Evolutionary conservation across 169 alveolate genomes (phyloP).

Genomic region (Theileria equi): DNA sequence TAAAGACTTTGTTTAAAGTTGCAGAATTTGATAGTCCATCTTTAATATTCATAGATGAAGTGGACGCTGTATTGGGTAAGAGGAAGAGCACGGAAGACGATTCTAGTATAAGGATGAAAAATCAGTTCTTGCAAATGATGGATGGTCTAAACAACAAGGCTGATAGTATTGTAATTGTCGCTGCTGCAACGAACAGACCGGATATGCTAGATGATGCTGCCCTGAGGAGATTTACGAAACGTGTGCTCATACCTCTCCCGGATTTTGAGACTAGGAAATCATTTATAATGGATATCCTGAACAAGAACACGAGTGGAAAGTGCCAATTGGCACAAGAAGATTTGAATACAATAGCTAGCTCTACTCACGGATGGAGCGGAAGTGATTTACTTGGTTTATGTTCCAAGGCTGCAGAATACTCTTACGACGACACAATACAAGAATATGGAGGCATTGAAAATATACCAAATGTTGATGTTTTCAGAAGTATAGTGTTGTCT

Average conservation of each 20-base stretch:
- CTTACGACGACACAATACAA: slow-evolving; percentile 83
- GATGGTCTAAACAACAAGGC: slow-evolving; percentile 89
- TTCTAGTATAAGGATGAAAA: slow-evolving; percentile 87
- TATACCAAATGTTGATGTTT: slow-evolving; percentile 74
- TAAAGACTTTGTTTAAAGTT: slow-evolving; percentile 85
- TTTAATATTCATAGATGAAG: slow-evolving; percentile 91
- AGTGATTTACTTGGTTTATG: slow-evolving; percentile 81
- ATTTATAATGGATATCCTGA: slow-evolving; percentile 77
- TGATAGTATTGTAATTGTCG: slow-evolving; percentile 80
- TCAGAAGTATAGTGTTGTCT: slow-evolving; percentile 75
- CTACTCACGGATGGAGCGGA: slow-evolving; percentile 84
- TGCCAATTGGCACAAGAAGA: slow-evolving; percentile 75
- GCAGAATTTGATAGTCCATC: slow-evolving; percentile 89
- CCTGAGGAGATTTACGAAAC: slow-evolving; percentile 86
- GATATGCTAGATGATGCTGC: slow-evolving; percentile 94
- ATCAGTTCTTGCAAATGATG: slow-evolving; percentile 88
- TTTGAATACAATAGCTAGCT: slow-evolving; percentile 61
- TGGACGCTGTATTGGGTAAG: slow-evolving; percentile 88
- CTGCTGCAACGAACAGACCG: slow-evolving; percentile 94
- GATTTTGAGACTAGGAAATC: slow-evolving; percentile 82
- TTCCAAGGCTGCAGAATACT: slow-evolving; percentile 83
- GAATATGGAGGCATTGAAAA: slow-evolving; percentile 79
- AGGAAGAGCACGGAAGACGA: slow-evolving; percentile 88
- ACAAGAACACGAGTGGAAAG: slow-evolving; percentile 72
- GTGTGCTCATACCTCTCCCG: slow-evolving; percentile 90